Base-by-base conservation (phyloP, 768 basidiomycete species). In the Lactarius sp. region DNA sequence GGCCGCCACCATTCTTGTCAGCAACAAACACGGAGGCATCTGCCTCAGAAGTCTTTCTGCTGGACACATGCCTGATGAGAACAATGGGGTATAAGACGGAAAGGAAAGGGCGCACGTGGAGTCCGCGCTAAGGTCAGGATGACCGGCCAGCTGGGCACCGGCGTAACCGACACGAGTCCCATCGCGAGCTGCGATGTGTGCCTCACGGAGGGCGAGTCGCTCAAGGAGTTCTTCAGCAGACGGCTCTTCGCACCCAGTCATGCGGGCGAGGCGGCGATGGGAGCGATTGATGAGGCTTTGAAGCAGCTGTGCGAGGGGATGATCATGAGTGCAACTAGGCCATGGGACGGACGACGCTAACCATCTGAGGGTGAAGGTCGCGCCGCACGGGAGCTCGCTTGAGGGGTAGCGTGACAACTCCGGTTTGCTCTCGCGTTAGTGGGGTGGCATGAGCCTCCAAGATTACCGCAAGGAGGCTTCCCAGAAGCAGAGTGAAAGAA, bases 271-370 rank as follows among this genome's bases (percentile, higher is more conserved):
- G 57, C 89, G 86, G 61, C 78, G 80, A 59, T 82, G 75, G 57
- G 80, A 78, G 55, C 83, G 85, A 73, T 90, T 91, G 65, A 87
- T 81, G 69, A 85, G 79, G 73, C 87, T 89, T 72, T 90, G 88
- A 39, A 85, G 74, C 51, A 80, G 72, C 90, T 92, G 69, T 22
- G n/a, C 33, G 22, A 36, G 53, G 22, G 16, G 31, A 49, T 34
- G 18, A 41, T 7, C 8, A 46, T 37, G 27, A 31, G 7, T 10
- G 0, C 39, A 7, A 42, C 13, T 39, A 31, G 3, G 8, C 13
- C 41, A 12, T 10, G 41, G 8, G 16, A 9, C 27, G 27, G 18
- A 8, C 37, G 36, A 31, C 12, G 72, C 81, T 46, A 60, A 82
- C 82, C 57, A 81, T 59, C 60, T 74, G 76, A 34, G 81, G 79